These are phyloP conservation scores for Phaeosphaeriaceae sp. DNA, from an alignment of 2,329 filamentous ascomycete genomes.

Conservation along the genomic window DNA sequence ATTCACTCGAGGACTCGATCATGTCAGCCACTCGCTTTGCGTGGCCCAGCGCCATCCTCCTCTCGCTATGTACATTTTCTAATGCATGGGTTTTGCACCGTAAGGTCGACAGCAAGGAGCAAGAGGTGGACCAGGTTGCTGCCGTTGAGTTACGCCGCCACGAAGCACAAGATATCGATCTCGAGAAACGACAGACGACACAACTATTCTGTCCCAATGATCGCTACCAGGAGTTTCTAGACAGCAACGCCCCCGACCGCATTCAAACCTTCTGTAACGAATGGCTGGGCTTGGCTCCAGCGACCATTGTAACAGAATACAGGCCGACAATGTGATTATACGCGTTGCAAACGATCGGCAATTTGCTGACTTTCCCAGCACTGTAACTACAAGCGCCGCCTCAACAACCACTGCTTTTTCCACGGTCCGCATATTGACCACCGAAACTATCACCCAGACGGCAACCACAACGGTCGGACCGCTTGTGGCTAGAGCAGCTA, in stretches of 20 bases:
- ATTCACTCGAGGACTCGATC: conserved; percentile 44
- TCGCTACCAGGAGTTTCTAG: conserved; percentile 23
- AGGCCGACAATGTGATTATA: conserved; percentile 35
- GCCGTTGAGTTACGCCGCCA: conserved; percentile 5
- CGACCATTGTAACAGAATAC: conserved; percentile 25
- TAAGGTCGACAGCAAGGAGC: conserved; percentile 9
- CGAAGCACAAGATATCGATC: conserved; percentile 2
- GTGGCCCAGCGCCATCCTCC: conserved; percentile 37
- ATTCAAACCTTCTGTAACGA: conserved; percentile 37
- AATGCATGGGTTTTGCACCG: conserved; percentile 27
- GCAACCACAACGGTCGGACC: conserved; percentile 25
- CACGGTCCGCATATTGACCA: conserved; percentile 26
- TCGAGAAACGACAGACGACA: conserved; percentile 24
- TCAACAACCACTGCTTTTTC: conserved; percentile 23
- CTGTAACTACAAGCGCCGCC: conserved; percentile 24
- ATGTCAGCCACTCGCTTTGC: conserved; percentile 42
- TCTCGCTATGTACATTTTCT: conserved; percentile 34
- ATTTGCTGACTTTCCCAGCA: conserved; percentile 22
- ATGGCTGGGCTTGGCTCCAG: conserved; percentile 33
- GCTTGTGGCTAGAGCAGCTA: conserved; percentile 19
- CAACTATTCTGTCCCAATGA: conserved; percentile 26
- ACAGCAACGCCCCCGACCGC: conserved; percentile 13
- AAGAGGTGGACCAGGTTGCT: conserved; percentile 10
- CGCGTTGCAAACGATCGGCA: background rate
- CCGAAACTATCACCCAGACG: conserved; percentile 29